Base-by-base conservation (phyloP, 2,329 filamentous ascomycete species). In the Diaporthe velutina region DNA sequence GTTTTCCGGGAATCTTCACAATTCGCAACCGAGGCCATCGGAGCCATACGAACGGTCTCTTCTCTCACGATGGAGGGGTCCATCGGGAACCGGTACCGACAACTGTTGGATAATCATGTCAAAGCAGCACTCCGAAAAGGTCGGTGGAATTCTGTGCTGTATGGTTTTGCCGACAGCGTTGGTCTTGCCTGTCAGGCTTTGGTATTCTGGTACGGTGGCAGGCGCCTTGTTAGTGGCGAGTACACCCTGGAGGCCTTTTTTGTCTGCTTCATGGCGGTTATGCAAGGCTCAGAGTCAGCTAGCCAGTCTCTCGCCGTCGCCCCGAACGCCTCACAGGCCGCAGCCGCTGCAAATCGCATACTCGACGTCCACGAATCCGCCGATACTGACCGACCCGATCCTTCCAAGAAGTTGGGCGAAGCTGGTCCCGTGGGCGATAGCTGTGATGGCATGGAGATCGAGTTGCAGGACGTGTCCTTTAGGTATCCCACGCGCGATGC, bases 401-500 rank as follows among this genome's bases (percentile, higher is more conserved):
- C 19, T 48, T 13, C 30, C 2, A 2, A 74, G 10, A 48, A 80
- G 78, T 77, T 79, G 40, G 78, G 80, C 70, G 80, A 82, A 48
- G 77, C 90, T 98, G 75, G 25, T 12, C 12, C 28, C n/a, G 38
- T 71, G 38, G 64, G 45, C 52, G 84, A 90, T 1, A 80, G 87
- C 2, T 88, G 96, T 30, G 90, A 97, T 28, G 96, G 96, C 33
- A 89, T 89, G 17, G 60, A 48, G 17, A 90, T 99, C 76, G 95
- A 98, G 82, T 98, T 99, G 86, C 92, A 94, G 30, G 92, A 97
- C 78, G 95, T 98, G 2, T 95, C 98, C 82, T 98, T 98, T 89
- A 91, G 95, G 57, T 99, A 98, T 80, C 96, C 96, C 0, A 98
- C 95, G 0, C 91, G 97, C 1, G 95, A 98, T 78, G 95, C 98